Evolutionary conservation across 192 early-diverging fungal species (phyloP), one percentile per base, ranked within the genome.

Genomic region (Coemansia interrupta): DNA sequence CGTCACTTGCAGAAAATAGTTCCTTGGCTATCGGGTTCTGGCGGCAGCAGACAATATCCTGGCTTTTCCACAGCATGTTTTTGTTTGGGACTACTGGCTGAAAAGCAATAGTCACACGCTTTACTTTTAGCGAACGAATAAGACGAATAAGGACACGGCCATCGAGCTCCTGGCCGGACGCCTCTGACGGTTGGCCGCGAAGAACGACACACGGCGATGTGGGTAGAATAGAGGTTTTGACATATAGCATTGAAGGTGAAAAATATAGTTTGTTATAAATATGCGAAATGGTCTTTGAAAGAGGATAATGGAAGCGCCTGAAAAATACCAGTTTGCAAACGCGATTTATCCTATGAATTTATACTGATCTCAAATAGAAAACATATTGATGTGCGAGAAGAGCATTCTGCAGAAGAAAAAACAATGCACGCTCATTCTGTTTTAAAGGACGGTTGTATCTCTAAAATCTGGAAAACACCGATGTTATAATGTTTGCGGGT

Each of bases 141-240:
- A 75, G 66, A 3, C 59, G 63, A 14, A 75, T 52, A 40, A 75
- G 9, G 32, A 69, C 72, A 19, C 72, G 66, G 14, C 72, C 72
- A 1, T 62, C 20, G 17, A 75, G 49, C 15, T 49, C 14, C 45
- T 69, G 57, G 20, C 66, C 54, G 7, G 72, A 61, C 15, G 72
- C 72, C 63, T 62, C 66, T 23, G 66, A 60, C 24, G 66, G 58
- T 23, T 8, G 18, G 2, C 72, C 72, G 14, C 66, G 72, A 38
- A 75, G 39, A 18, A 65, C 44, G 8, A 69, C 39, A 14, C 45
- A 22, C 4, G 72, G 28, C 13, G 30, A 38, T 22, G 60, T 61
- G 3, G 72, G 62, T 28, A 75, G 43, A 17, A 75, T 75, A 12
- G 54, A 28, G 2, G 66, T 61, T 19, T 58, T 66, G 11, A 75